These are phyloP conservation scores for Monosporascus sp. DNA, from an alignment of 2,329 filamentous ascomycete genomes.

Conservation along the genomic window DNA sequence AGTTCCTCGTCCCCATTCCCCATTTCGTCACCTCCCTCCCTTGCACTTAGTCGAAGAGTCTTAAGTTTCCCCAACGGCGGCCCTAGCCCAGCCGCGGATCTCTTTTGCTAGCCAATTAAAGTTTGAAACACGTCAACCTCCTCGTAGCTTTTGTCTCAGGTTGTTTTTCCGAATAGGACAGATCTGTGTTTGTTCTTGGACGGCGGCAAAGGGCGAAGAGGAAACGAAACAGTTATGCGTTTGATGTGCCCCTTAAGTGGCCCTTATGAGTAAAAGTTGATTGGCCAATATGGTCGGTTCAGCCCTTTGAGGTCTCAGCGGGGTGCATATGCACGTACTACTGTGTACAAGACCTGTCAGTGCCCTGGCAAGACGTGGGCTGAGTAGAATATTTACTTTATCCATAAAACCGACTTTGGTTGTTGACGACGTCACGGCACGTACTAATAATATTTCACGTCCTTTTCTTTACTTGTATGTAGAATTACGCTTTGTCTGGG, in stretches of 20 bases:
- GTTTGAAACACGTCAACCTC: background rate
- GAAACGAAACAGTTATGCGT: constrained; percentile 25
- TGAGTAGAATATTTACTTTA: too few relatives aligned
- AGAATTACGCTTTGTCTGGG: too few relatives aligned
- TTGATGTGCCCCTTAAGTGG: constrained; percentile 18
- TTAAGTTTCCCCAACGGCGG: background rate
- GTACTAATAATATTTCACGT: too few relatives aligned
- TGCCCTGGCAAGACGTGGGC: too few relatives aligned
- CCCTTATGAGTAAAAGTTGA: constrained; percentile 6
- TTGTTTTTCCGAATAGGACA: background rate
- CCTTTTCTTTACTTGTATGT: too few relatives aligned
- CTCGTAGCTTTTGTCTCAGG: background rate
- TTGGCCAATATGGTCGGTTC: constrained; percentile 5
- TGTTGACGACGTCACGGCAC: too few relatives aligned
- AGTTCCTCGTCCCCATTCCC: background rate
- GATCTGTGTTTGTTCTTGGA: background rate
- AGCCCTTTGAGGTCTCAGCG: too few relatives aligned
- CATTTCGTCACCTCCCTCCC: background rate
- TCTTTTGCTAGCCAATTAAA: background rate
- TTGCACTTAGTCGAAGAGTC: background rate
- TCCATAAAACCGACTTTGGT: too few relatives aligned
- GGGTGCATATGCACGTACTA: too few relatives aligned
- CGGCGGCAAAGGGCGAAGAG: constrained; percentile 1
- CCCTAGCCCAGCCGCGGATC: background rate
- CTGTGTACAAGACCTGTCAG: too few relatives aligned